Evolutionary conservation across 345 rosid species (phyloP).

Genomic region (Populus ilicifolia): DNA sequence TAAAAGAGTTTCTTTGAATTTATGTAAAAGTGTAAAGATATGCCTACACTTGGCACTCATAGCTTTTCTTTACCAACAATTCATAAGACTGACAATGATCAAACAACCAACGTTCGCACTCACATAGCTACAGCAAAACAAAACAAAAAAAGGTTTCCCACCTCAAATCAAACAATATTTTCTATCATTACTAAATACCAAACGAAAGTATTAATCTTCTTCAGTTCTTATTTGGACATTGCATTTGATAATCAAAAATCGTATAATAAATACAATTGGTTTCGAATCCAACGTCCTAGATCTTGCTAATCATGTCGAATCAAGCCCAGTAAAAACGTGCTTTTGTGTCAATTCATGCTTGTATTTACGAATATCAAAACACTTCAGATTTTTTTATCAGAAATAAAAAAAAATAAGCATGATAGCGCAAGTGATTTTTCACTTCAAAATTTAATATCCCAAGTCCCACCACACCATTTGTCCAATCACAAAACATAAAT

Average conservation of each 20-base stretch:
- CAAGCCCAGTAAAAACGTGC: neutral
- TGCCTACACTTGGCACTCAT: neutral
- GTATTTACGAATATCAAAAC: neutral
- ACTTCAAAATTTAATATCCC: neutral
- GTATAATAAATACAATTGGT: neutral
- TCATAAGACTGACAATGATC: neutral
- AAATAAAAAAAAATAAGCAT: neutral
- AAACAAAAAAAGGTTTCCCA: neutral
- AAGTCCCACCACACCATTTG: neutral
- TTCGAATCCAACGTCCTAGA: neutral
- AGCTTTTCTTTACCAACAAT: neutral
- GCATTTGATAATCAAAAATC: neutral
- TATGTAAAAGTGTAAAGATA: neutral
- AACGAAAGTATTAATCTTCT: neutral
- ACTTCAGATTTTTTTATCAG: neutral
- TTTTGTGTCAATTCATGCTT: neutral
- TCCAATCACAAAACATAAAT: neutral
- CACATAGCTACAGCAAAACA: slow-evolving; percentile 2
- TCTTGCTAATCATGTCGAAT: neutral
- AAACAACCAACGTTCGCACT: neutral
- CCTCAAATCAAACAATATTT: neutral
- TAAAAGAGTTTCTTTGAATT: neutral
- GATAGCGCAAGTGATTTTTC: neutral
- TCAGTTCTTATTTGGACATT: neutral
- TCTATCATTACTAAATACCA: no score